Evolutionary conservation across 345 rosid genomes (phyloP), one percentile per base, ranked within the genome.

Genomic region (Gossypium mustelinum): DNA sequence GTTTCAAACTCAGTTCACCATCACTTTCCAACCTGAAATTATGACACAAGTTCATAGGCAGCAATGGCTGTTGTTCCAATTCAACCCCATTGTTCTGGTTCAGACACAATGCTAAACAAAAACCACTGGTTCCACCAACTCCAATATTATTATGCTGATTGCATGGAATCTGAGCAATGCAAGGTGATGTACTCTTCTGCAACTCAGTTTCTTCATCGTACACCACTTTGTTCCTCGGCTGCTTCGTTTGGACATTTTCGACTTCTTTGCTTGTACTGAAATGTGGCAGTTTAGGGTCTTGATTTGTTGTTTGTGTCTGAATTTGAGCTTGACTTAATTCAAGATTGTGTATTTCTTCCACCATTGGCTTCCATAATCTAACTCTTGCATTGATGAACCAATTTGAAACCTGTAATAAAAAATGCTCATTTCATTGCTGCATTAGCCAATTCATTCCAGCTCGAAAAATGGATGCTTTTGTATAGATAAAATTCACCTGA

Each of bases 381-480:
- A 84, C 87, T 65, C 87, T 75, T 20, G 87, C 87, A 76, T 84
- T 84, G 50, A 84, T 82, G 67, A 84, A 84, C 87, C 87, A 82
- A 34, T 84, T 84, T 1, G 87, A 82, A 67, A 84, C 87, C 85
- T 84, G 80, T 8, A 51, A 59, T 1, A 52, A 77, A 1, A 55
- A n/a, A 60, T 29, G 56, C 22, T n/a, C 48, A 70, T 68, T 68
- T 48, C 58, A 48, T 68, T 50, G 72, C 72, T 25, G 44, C 12
- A 27, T 50, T 12, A 59, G 52, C 55, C 2, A 14, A 8, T 11
- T 48, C 34, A 2, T 25, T 20, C 20, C 34, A 45, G 39, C 39
- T 10, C 29, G 2, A 66, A 44, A 47, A n/a, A 20, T 57, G 63
- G 5, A 25, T 48, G 24, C 10, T 72, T 34, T 5, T 10, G 62